A percentile compares a stretch with the other conserved stretches of the same genome.
phyloP scores from a whole-genome alignment of 192 early-diverging fungal species.

The Phycomyces nitens region DNA sequence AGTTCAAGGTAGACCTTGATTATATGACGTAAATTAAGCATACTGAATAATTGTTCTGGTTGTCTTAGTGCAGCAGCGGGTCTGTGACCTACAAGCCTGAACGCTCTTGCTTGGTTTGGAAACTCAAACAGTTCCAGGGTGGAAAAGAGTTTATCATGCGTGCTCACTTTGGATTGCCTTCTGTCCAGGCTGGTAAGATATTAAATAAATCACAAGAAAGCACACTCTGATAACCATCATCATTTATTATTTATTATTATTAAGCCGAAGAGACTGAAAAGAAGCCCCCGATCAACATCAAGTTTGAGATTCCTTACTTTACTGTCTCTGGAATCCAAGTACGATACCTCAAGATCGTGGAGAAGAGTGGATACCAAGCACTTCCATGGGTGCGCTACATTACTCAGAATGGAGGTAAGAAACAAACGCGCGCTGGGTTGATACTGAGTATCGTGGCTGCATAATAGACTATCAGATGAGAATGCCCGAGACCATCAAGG shows the following conservation, averaged over 20 bases:
- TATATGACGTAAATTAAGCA: no score
- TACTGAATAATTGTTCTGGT: no score
- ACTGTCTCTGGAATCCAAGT: constrained; percentile 90
- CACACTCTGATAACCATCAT: no score
- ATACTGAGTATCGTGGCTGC: no score
- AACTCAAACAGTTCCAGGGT: constrained; percentile 97
- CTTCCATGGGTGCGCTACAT: constrained; percentile 89
- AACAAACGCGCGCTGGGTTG: no score
- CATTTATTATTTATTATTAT: no score
- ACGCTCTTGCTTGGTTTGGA: constrained; percentile 92
- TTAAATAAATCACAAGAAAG: no score
- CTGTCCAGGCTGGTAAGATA: constrained; percentile 66
- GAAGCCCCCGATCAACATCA: constrained; percentile 78
- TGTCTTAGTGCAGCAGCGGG: constrained; percentile 69
- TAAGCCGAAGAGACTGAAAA: constrained; percentile 76
- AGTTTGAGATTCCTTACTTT: constrained; percentile 90
- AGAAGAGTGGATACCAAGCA: constrained; percentile 85
- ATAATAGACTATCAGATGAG: constrained; percentile 88
- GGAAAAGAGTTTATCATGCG: constrained; percentile 94
- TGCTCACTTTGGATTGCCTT: constrained; percentile 82
- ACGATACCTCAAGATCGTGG: constrained; percentile 86
- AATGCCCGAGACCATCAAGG: constrained; percentile 82
- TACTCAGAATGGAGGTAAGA: constrained; percentile 74
- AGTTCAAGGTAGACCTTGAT: constrained; percentile 81
- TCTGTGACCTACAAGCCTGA: constrained; percentile 92